Evolutionary conservation across 225 moss, liverwort and hornwort species (phyloP).

Genomic region (Anthoceros angustus): DNA sequence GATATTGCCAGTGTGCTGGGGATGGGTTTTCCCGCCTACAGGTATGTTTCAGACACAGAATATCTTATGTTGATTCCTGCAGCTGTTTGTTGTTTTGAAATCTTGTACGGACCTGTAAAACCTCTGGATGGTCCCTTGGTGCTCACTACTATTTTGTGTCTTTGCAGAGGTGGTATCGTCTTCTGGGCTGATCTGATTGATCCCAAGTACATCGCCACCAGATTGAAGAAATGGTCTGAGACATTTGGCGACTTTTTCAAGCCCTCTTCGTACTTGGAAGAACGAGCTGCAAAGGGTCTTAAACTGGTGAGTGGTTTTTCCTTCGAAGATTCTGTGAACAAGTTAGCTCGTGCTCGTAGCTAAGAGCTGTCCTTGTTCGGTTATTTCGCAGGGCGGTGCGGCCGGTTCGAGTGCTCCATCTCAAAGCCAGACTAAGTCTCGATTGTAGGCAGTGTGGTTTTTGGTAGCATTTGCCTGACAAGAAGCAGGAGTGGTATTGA

Average conservation of each 20-base stretch:
- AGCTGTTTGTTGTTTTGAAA: no score
- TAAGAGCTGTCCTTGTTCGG: no score
- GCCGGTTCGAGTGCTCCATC: no score
- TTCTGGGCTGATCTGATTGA: constrained; percentile 91
- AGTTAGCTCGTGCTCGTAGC: not conserved
- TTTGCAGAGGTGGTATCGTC: constrained; percentile 71
- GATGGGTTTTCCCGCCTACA: constrained; percentile 98
- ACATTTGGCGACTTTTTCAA: constrained; percentile 64
- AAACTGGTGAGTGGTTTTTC: constrained; percentile 39
- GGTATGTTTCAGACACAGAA: constrained; percentile 17
- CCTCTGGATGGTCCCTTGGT: not conserved
- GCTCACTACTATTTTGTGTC: not conserved
- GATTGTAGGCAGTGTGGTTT: no score
- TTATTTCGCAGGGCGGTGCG: no score
- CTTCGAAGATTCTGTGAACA: not conserved
- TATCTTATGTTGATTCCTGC: not conserved
- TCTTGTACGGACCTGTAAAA: not conserved
- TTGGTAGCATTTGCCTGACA: no score
- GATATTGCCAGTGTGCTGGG: constrained; percentile 89
- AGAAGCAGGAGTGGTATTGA: no score
- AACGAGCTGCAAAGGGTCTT: constrained; percentile 64
- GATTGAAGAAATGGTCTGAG: constrained; percentile 52
- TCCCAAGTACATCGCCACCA: constrained; percentile 63
- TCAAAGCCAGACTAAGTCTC: no score
- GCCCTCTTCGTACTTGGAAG: constrained; percentile 71